Evolutionary conservation across 345 rosid species (phyloP).

Genomic region (Hibiscus syriacus): DNA sequence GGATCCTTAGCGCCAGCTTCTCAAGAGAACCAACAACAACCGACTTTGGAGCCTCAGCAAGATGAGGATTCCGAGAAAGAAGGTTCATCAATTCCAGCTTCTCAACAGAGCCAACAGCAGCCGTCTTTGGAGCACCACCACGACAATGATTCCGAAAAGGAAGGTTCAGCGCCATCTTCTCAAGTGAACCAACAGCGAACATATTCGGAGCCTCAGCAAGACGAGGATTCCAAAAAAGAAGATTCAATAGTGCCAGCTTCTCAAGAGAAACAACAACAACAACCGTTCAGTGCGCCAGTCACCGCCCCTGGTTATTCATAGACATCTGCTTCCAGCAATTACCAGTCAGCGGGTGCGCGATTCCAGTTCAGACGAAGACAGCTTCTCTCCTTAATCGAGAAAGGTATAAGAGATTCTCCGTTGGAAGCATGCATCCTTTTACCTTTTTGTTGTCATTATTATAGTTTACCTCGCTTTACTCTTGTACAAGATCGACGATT

Average conservation of each 20-base stretch:
- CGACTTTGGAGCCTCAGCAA: neutral
- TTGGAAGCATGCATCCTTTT: neutral
- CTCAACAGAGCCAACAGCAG: neutral
- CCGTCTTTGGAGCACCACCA: too few relatives aligned
- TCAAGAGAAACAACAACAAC: too few relatives aligned
- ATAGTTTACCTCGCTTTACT: neutral
- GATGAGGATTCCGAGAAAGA: neutral
- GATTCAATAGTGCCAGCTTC: too few relatives aligned
- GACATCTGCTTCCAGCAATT: slow-evolving; percentile 61
- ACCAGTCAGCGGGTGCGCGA: slow-evolving; percentile 36
- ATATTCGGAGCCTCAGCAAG: too few relatives aligned
- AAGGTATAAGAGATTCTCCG: neutral
- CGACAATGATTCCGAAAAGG: too few relatives aligned
- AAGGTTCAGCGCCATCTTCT: too few relatives aligned
- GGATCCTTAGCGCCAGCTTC: too few relatives aligned
- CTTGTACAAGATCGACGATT: neutral
- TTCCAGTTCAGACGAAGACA: slow-evolving; percentile 62
- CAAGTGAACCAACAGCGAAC: too few relatives aligned
- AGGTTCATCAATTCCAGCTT: slow-evolving; percentile 9
- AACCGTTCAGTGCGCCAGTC: slow-evolving; percentile 27
- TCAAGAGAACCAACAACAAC: too few relatives aligned
- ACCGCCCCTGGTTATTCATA: slow-evolving; percentile 31
- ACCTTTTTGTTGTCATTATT: neutral
- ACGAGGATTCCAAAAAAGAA: too few relatives aligned
- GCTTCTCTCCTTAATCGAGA: slow-evolving; percentile 17